Evolutionary conservation across 2,329 filamentous ascomycete species (phyloP).

Genomic region (Elsinoe necatrix): DNA sequence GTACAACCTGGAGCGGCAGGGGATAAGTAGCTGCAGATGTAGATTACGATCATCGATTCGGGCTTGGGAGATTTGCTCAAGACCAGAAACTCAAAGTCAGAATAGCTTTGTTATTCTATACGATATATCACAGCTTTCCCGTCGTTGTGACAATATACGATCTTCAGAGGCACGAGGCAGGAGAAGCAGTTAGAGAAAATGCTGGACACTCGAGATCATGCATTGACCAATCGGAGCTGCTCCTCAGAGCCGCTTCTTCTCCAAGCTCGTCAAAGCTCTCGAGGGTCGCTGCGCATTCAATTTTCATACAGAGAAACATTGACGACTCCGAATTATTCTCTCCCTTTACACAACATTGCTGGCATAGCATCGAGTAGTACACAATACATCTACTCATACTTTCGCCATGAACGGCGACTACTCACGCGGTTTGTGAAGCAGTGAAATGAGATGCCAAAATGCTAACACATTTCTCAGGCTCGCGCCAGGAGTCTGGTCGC

Average conservation of each 20-base stretch:
- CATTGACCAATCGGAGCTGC: neutral
- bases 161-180: no score
- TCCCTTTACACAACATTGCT: neutral
- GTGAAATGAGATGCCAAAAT: neutral
- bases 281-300: neutral
- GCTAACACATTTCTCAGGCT: conserved; percentile 5
- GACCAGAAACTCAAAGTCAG: no score
- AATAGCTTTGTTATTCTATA: no score
- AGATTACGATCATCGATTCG: no score
- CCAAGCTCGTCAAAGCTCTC: conserved; percentile 2
- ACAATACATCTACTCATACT: neutral
- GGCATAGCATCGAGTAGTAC: neutral
- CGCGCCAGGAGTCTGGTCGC: conserved; percentile 13
- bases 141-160: no score
- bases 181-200: neutral
- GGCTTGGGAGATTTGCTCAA: no score
- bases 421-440: neutral
- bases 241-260: neutral
- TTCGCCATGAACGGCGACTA: conserved; percentile 10
- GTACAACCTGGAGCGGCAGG: no score
- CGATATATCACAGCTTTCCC: no score
- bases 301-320: neutral
- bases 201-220: neutral
- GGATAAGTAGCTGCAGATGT: no score
- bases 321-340: neutral